Base-by-base conservation (phyloP, 441 rosid genomes). In the Erodium texanum region DNA sequence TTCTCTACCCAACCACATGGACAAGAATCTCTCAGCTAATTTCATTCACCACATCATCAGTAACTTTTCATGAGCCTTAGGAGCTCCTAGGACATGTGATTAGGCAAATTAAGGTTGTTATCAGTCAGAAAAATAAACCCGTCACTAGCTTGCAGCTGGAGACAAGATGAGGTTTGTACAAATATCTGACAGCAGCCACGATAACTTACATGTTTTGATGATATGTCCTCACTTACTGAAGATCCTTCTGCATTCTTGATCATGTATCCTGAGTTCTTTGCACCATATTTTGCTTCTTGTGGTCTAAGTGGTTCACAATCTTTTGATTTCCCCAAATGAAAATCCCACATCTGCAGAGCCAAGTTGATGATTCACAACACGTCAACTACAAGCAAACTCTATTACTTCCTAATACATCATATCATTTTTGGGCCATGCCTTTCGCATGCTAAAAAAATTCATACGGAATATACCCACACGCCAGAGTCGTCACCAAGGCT, bases 311-410 rank as follows among this genome's bases (percentile, higher is more conserved):
- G 66, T 70, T 68, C 69, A 70, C 64, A 66, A 54, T 73, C 76
- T 41, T 54, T 64, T 67, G 70, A 61, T 59, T 32, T 71, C 67
- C 76, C 79, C 62, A 70, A 64, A 18, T 77, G 74, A 65, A 73
- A 77, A 75, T 81, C 82, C 82, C 79, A 81, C 36, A 77, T 71
- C 85, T 81, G 73, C 52, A 69, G 58, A 48, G 23, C 20, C 61
- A 70, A 29, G 32, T 34, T 34, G 10, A 45, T 62, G 32, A 61
- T 64, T 12, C 59, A 52, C 59, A 52, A 52, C 20, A 52, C 6
- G 59, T 52, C 23, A 52, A 52, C 16, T 52, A 52, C 22, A 27
- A 27, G 29, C 2, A 4, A 27, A 27, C 4, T 1, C 29, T 27
- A 27, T 27, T 27, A 27, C 29, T 1, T 27, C 29, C 29, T 27